A percentile compares a stretch with the other conserved stretches of the same genome.
Conservation (phyloP, 768 basidiomycete genomes). For the Paxillus involutus region DNA sequence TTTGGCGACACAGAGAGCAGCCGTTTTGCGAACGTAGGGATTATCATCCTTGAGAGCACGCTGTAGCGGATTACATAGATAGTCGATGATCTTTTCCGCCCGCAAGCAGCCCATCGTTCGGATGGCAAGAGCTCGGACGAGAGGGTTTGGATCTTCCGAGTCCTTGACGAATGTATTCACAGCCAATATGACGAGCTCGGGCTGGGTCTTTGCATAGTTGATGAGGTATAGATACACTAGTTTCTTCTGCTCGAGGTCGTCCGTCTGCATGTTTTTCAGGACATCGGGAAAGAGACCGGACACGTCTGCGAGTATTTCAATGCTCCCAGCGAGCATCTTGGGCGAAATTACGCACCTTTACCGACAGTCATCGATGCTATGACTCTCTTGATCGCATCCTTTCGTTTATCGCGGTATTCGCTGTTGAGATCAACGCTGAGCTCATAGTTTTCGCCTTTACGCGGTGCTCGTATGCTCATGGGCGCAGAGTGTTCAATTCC, state of each 20-base stretch:
- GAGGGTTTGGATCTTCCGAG: slow-evolving; percentile 93
- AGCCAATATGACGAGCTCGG: slow-evolving; percentile 97
- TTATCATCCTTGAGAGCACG: slow-evolving; percentile 93
- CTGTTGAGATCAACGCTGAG: slow-evolving; percentile 96
- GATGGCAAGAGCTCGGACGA: slow-evolving; percentile 94
- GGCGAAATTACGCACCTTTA: slow-evolving; percentile 62
- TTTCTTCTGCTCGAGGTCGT: slow-evolving; percentile 99
- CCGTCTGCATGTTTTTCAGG: slow-evolving; percentile 99
- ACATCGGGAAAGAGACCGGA: slow-evolving; percentile 97
- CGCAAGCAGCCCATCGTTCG: slow-evolving; percentile 97
- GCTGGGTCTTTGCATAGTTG: slow-evolving; percentile 99
- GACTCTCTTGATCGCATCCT: slow-evolving; percentile 97
- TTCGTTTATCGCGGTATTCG: slow-evolving; percentile 91
- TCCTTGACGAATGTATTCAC: slow-evolving; percentile 99
- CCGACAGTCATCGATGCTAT: slow-evolving; percentile 99
- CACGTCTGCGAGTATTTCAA: slow-evolving; percentile 53
- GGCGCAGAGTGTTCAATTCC: slow-evolving; percentile 1
- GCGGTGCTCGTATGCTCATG: slow-evolving; percentile 54
- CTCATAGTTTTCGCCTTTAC: slow-evolving; percentile 95
- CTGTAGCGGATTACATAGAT: slow-evolving; percentile 92
- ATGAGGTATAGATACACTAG: slow-evolving; percentile 99
- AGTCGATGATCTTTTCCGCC: slow-evolving; percentile 99
- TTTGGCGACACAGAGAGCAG: slow-evolving; percentile 95
- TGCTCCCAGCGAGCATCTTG: slow-evolving; percentile 1
- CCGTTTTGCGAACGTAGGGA: slow-evolving; percentile 98